Evolutionary conservation across 139 green algal genomes (phyloP).

Genomic region (Chlorella sorokiniana): DNA sequence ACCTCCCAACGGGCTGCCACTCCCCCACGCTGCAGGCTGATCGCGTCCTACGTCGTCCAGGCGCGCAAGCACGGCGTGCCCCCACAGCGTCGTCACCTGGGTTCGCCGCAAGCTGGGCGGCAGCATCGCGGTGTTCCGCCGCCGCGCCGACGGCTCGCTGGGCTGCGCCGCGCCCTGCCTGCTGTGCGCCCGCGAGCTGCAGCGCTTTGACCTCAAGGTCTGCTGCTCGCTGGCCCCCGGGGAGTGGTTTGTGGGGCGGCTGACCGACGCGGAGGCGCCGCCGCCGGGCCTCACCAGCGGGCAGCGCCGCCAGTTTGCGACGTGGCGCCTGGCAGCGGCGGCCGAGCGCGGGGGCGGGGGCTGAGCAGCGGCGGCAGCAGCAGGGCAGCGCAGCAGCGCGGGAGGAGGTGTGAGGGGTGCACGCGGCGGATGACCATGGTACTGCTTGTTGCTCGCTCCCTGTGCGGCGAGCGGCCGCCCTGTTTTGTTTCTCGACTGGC

Average conservation of each 20-base stretch:
- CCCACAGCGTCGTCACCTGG: conserved; percentile 53
- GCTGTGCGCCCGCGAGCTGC: conserved; percentile 58
- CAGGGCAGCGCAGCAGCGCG: too few species aligned
- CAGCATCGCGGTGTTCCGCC: conserved; percentile 56
- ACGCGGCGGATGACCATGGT: too few species aligned
- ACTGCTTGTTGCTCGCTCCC: too few species aligned
- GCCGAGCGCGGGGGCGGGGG: too few species aligned
- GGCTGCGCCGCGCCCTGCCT: conserved; percentile 68
- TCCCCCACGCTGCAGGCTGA: conserved; percentile 51
- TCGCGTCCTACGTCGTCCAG: conserved; percentile 44
- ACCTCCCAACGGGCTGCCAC: background rate
- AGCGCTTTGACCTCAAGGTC: conserved; percentile 59
- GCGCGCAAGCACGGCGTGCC: conserved; percentile 54
- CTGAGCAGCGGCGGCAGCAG: too few species aligned
- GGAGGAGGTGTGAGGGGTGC: too few species aligned
- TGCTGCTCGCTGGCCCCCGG: conserved; percentile 46
- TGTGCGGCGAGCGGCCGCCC: too few species aligned
- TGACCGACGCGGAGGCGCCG: conserved; percentile 53
- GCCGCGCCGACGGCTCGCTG: conserved; percentile 56
- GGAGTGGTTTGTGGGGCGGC: conserved; percentile 52
- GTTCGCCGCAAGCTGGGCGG: conserved; percentile 70
- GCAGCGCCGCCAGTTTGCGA: too few species aligned
- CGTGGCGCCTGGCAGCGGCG: too few species aligned
- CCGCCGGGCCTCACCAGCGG: conserved; percentile 45
- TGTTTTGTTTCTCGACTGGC: too few species aligned